Conservation (phyloP, 169 alveolate genomes). For the Cryptosporidium baileyi region DNA sequence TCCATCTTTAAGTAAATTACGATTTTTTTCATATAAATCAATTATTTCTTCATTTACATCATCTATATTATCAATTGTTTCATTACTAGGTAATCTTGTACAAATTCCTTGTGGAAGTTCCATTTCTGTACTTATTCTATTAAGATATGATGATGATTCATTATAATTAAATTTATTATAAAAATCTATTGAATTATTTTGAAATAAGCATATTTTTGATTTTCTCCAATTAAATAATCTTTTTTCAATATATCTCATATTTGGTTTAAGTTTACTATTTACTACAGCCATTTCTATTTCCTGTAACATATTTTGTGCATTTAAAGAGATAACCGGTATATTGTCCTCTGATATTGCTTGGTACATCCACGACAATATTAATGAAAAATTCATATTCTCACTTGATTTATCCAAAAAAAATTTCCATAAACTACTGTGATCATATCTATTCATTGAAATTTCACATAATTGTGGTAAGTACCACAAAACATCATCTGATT, state of each 20-base stretch:
- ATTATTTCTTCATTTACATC: neutral
- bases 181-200: too few species aligned
- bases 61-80: slow-evolving; percentile 4
- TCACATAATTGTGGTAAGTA: slow-evolving; percentile 83
- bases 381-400: slow-evolving; percentile 87
- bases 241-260: slow-evolving; percentile 62
- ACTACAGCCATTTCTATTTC: slow-evolving; percentile 92
- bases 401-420: slow-evolving; percentile 82
- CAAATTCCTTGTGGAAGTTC: slow-evolving; percentile 9
- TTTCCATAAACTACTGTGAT: slow-evolving; percentile 63
- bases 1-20: neutral
- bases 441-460: slow-evolving; percentile 41
- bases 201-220: neutral
- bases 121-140: neutral
- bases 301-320: slow-evolving; percentile 85
- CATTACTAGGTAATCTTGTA: slow-evolving; percentile 33
- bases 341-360: slow-evolving; percentile 84
- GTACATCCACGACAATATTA: slow-evolving; percentile 86
- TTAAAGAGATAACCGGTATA: slow-evolving; percentile 58
- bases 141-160: neutral
- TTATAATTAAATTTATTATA: neutral
- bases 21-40: neutral
- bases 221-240: slow-evolving; percentile 11
- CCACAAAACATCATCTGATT: slow-evolving; percentile 80
- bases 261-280: slow-evolving; percentile 81